These are phyloP conservation scores for Boletus subparvulus DNA, from an alignment of 768 basidiomycete genomes.

Conservation along the genomic window DNA sequence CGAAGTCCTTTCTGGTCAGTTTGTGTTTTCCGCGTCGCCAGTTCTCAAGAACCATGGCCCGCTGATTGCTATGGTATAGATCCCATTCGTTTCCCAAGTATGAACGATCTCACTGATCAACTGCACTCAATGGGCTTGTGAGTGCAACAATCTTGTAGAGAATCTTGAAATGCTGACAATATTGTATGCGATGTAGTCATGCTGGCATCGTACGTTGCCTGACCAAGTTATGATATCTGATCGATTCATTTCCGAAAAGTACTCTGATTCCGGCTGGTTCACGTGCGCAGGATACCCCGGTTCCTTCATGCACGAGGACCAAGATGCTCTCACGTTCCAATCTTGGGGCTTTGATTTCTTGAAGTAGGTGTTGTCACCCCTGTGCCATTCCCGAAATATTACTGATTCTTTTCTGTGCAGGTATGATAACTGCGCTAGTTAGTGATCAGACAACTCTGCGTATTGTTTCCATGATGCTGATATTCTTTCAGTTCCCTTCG, in stretches of 20 bases:
- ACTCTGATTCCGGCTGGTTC: slow-evolving; percentile 68
- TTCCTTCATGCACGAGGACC: slow-evolving; percentile 58
- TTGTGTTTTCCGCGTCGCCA: neutral
- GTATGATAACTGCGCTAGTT: slow-evolving; percentile 62
- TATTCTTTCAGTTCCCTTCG: slow-evolving; percentile 48
- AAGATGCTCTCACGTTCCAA: slow-evolving; percentile 58
- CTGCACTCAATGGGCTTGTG: slow-evolving; percentile 59
- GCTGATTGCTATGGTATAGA: slow-evolving; percentile 32
- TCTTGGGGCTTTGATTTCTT: slow-evolving; percentile 64
- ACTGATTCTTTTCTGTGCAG: slow-evolving; percentile 28
- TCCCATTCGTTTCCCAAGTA: slow-evolving; percentile 51
- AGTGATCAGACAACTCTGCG: slow-evolving; percentile 3
- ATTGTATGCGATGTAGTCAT: slow-evolving; percentile 36
- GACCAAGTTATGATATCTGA: neutral
- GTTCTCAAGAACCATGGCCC: neutral
- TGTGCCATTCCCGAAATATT: neutral
- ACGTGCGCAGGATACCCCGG: slow-evolving; percentile 62
- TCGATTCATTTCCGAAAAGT: slow-evolving; percentile 35
- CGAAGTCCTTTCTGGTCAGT: slow-evolving; percentile 53
- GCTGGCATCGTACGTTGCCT: slow-evolving; percentile 54
- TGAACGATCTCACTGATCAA: slow-evolving; percentile 53
- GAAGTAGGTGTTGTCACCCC: slow-evolving; percentile 42
- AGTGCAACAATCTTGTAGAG: slow-evolving; percentile 17
- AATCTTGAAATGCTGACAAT: neutral
- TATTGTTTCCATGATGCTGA: neutral